Conservation (phyloP, 805 yeast genomes). For the Kodamaea jinghongensis region DNA sequence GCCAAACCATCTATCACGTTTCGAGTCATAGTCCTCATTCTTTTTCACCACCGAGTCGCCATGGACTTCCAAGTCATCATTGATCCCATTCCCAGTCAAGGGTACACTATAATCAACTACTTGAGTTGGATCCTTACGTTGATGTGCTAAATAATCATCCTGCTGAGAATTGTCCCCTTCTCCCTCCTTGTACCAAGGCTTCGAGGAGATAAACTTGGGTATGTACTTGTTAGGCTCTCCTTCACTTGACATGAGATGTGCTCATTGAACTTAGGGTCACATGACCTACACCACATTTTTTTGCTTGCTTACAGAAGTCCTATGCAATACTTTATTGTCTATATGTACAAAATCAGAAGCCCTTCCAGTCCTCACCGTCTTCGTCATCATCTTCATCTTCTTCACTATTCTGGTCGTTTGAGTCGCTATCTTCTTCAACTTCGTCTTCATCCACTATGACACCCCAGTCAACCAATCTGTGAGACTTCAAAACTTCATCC, state of each 20-base stretch:
- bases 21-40: slow-evolving; percentile 58
- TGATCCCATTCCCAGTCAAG: slow-evolving; percentile 54
- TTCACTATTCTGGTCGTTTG: slow-evolving; percentile 19
- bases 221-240: slow-evolving; percentile 27
- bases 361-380: slow-evolving; percentile 33
- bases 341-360: slow-evolving; percentile 19
- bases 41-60: slow-evolving; percentile 16
- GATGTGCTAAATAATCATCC: slow-evolving; percentile 56
- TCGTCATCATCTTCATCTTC: slow-evolving; percentile 11
- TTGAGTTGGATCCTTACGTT: slow-evolving; percentile 44
- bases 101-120: slow-evolving; percentile 49
- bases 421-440: slow-evolving; percentile 21
- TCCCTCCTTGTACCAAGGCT: slow-evolving; percentile 37
- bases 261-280: background rate
- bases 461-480: slow-evolving; percentile 65
- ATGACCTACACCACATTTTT: too few relatives aligned
- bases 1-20: slow-evolving; percentile 82
- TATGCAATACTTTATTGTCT: background rate
- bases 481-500: slow-evolving; percentile 65
- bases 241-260: slow-evolving; percentile 4
- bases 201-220: slow-evolving; percentile 38
- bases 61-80: slow-evolving; percentile 36
- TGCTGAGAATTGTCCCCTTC: slow-evolving; percentile 6
- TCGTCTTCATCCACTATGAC: slow-evolving; percentile 30
- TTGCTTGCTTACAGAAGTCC: too few relatives aligned